Base-by-base conservation (phyloP, 1,284 basidiomycete species). In the Sphaerobolus stellatus region DNA sequence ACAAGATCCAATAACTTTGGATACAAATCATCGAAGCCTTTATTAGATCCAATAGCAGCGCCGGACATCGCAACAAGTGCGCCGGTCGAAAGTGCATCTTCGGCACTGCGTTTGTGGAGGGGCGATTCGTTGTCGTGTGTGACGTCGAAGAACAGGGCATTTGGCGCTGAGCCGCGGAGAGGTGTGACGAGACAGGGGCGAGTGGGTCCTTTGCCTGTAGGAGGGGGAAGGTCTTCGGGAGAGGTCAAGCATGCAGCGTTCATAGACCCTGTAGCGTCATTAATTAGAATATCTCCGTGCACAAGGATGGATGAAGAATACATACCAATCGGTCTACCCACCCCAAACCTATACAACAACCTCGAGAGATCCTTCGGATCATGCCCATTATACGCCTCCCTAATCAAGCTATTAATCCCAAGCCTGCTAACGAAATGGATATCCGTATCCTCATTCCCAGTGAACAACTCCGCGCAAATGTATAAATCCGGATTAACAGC, bases 91-190 rank as follows among this genome's bases (percentile, higher is more conserved):
- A 98, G 80, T 0, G 93, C 88, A 67, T 98, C 93, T 68, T 96
- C 92, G 5, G 94, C 92, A 1, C 91, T 90, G 34, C 93, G 85
- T 70, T 96, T 97, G 71, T 91, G 82, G 9, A 87, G 71, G 1
- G 89, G 90, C 1, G 93, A 88, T 70, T 98, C 93, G 66, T 98
- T 98, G 74, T 98, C 94, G 72, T 98, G 94, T 0, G 95, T 98
- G 56, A 93, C 79, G 67, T 98, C 95, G 72, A 94, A 97, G 67
- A 97, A 79, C 29, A 97, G 79, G 1, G 94, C 93, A 65, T 98
- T 95, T 1, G 94, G 94, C 33, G 78, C 73, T 0, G 91, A 93
- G 2, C 95, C 94, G 56, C 86, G 83, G 50, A 94, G 78, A 7
- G 91, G 88, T 3, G 81, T 88, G 48, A 97, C 82, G 36, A 85